Base-by-base conservation (phyloP, 176 grass and related monocot species). In the Lolium perenne region DNA sequence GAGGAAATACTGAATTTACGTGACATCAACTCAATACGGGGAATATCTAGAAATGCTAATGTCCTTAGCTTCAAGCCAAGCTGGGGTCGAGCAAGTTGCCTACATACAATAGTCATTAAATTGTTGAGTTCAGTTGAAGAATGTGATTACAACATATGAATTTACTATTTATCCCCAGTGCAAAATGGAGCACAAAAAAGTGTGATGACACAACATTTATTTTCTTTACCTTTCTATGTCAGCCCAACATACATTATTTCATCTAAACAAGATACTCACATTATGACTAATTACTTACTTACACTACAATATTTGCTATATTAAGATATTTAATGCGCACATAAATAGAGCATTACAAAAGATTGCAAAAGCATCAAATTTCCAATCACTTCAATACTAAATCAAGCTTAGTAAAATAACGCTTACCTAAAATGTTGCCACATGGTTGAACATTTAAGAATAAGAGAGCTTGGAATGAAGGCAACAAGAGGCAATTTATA, bases 1-100 rank as follows among this genome's bases (percentile, higher is more conserved):
- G 79, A 68, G 17, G 25, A 18, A 11, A 81, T 48, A 1, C 26
- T n/a, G 6, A 67, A 81, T 51, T 38, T 54, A 38, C 18, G 25
- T 20, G 79, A 81, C 46, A 68, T 1, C 2, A 8, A 11, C 45
- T 81, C 79, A n/a, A 67, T 29, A 38, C 64, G 25, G 2, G 62
- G 4, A 6, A 21, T 68, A 47, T 67, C 46, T n/a, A 53, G 17
- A 38, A 81, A 81, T 12, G 6, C 79, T 16, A 81, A 20, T 35
- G 46, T 68, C 16, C 46, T 38, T 6, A 68, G 62, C 79, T 68
- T 68, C 49, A 81, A 50, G 3, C 78, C 62, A 81, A 81, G 79
- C 16, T 81, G 45, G 46, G 62, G 61, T 38, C 79, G 46, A 50
- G 62, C 61, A 53, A 81, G 22, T 67, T 20, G 10, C 46, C 62